Evolutionary conservation across 140 eudicot species (phyloP).

Genomic region (Anethum foeniculum): DNA sequence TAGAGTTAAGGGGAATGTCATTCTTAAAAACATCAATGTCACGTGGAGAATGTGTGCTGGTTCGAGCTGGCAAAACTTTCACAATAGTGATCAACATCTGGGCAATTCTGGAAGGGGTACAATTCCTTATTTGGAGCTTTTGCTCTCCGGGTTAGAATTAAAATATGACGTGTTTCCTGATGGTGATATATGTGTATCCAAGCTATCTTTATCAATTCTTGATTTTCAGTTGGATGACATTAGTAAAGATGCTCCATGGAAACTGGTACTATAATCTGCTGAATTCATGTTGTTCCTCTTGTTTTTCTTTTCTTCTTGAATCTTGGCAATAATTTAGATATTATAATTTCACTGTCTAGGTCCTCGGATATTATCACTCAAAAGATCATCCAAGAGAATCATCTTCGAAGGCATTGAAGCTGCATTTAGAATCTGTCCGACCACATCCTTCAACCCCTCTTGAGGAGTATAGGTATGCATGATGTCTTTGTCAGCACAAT

Average conservation of each 20-base stretch:
- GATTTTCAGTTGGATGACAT: constrained; percentile 64
- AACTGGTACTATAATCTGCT: constrained; percentile 37
- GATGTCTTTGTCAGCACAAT: not conserved
- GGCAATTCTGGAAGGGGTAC: constrained; percentile 33
- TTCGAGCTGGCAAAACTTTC: constrained; percentile 60
- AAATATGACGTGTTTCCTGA: constrained; percentile 53
- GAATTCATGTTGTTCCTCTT: not conserved
- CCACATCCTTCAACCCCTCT: constrained; percentile 82
- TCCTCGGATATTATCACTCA: constrained; percentile 76
- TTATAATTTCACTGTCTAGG: constrained; percentile 25
- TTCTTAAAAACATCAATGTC: constrained; percentile 58
- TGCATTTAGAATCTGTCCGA: constrained; percentile 73
- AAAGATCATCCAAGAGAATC: constrained; percentile 71
- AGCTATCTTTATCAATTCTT: constrained; percentile 41
- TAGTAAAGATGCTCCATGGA: constrained; percentile 85
- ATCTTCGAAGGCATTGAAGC: constrained; percentile 64
- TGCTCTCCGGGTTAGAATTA: constrained; percentile 38
- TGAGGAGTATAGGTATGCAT: constrained; percentile 75
- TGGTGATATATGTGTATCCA: constrained; percentile 57
- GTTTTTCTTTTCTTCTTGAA: not conserved
- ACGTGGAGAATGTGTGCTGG: constrained; percentile 77
- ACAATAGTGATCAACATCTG: constrained; percentile 14
- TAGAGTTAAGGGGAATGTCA: constrained; percentile 58
- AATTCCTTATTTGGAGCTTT: constrained; percentile 51
- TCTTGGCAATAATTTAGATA: not conserved